Evolutionary conservation across 108 stramenopile genomes (phyloP).

Genomic region (Aurantiochytrium sp.): DNA sequence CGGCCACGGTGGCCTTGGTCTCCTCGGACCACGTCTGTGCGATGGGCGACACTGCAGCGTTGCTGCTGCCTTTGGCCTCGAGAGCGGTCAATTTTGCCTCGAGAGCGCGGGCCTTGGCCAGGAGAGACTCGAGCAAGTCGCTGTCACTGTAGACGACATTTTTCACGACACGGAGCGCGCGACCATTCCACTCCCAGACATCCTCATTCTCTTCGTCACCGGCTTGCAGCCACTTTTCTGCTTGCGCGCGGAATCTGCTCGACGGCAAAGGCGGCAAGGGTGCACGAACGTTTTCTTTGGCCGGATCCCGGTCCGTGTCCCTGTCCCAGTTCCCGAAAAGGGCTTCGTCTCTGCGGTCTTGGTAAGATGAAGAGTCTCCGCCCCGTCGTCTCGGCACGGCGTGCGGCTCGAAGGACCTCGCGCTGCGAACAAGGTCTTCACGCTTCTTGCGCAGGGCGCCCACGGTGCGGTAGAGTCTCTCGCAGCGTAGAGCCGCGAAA

Average conservation of each 20-base stretch:
- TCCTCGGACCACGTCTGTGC: not conserved
- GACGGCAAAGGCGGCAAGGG: not conserved
- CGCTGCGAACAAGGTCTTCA: not conserved
- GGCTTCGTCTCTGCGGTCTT: too few species aligned
- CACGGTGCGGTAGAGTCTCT: not conserved
- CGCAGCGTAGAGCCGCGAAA: not conserved
- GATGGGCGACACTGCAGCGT: not conserved
- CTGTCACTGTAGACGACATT: not conserved
- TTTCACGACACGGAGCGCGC: not conserved
- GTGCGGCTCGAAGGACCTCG: not conserved
- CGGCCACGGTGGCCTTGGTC: not conserved
- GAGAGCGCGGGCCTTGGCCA: not conserved
- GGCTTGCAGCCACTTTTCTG: not conserved
- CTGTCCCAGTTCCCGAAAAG: too few species aligned
- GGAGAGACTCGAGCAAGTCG: not conserved
- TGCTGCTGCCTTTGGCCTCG: not conserved
- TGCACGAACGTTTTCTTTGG: too few species aligned
- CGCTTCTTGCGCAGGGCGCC: not conserved
- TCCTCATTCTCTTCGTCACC: not conserved
- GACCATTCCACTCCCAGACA: constrained; percentile 5
- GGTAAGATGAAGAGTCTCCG: too few species aligned
- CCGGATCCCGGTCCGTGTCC: too few species aligned
- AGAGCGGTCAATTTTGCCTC: not conserved
- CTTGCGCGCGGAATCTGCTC: not conserved
- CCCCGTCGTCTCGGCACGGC: not conserved